Percentiles rank a stretch among this genome's conserved stretches.
These are phyloP conservation scores for Cladophialophora yegresii DNA, from an alignment of 2,329 filamentous ascomycete species.

Conservation along the genomic window DNA sequence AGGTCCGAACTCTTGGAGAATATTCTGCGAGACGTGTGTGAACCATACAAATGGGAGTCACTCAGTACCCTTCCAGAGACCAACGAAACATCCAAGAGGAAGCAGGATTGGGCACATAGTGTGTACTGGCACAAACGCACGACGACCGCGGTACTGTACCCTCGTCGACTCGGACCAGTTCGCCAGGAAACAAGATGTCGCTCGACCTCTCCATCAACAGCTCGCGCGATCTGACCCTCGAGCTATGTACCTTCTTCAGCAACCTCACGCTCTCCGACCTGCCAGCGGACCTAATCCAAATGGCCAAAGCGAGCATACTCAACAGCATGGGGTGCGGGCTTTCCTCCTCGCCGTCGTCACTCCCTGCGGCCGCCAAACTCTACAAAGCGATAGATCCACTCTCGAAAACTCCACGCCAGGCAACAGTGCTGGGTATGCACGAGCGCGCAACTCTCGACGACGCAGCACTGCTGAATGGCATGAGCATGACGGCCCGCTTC, in stretches of 20 bases:
- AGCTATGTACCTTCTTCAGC: conserved; percentile 4
- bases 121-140: not conserved
- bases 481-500: conserved; percentile 13
- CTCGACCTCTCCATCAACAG: conserved; percentile 1
- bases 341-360: conserved; percentile 7
- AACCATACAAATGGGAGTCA: not conserved
- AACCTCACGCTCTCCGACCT: conserved; percentile 3
- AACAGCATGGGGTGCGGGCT: conserved; percentile 18
- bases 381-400: conserved; percentile 9
- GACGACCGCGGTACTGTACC: not conserved
- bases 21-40: not conserved
- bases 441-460: conserved; percentile 12
- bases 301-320: conserved; percentile 17
- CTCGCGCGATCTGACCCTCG: conserved; percentile 12
- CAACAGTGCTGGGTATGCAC: conserved; percentile 11
- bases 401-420: conserved; percentile 5
- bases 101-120: not conserved
- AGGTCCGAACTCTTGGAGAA: not conserved
- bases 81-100: not conserved
- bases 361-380: conserved; percentile 12
- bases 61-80: not conserved
- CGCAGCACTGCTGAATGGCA: conserved; percentile 13
- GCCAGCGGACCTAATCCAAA: not conserved
- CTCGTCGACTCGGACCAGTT: not conserved
- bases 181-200: conserved; percentile 6